Evolutionary conservation across 2,329 filamentous ascomycete genomes (phyloP).

Genomic region (Bipolaris sorokiniana): DNA sequence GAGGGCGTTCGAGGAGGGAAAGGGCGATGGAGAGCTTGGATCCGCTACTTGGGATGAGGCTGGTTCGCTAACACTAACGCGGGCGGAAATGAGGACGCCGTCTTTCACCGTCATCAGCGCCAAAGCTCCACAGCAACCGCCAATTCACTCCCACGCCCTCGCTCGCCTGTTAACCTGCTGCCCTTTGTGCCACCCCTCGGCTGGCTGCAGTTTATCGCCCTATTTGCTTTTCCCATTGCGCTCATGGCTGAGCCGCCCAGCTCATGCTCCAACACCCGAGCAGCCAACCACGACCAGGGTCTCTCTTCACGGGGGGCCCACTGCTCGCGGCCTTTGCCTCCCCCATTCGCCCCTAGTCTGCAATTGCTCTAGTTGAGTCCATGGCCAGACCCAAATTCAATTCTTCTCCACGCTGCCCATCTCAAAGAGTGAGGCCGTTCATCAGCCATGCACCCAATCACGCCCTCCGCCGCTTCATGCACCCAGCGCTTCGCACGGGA

Average conservation of each 20-base stretch:
- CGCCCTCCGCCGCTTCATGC: constrained; percentile 15
- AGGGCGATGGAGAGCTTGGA: constrained; percentile 32
- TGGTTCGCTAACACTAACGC: constrained; percentile 46
- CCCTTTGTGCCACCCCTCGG: not conserved
- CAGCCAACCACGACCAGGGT: constrained; percentile 32
- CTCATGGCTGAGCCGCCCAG: not conserved
- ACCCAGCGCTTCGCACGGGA: constrained; percentile 17
- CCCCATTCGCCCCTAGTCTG: constrained; percentile 33
- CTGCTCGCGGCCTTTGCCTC: constrained; percentile 4
- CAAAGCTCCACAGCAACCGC: constrained; percentile 27
- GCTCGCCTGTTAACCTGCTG: not conserved
- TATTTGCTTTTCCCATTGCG: not conserved
- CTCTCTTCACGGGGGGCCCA: constrained; percentile 25
- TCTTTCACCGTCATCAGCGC: constrained; percentile 38
- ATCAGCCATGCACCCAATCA: constrained; percentile 13
- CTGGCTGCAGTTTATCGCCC: too few relatives aligned
- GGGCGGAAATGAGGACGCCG: constrained; percentile 46
- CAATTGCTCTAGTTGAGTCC: constrained; percentile 27
- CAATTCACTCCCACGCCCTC: constrained; percentile 18
- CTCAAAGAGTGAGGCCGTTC: constrained; percentile 19
- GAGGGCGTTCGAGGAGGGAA: constrained; percentile 32
- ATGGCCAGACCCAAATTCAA: constrained; percentile 32
- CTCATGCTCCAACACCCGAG: constrained; percentile 2
- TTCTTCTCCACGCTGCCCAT: constrained; percentile 26
- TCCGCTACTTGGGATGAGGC: constrained; percentile 42